A percentile compares a stretch with the other conserved stretches of the same genome.
phyloP scores from a whole-genome alignment of 495 filamentous ascomycete genomes.

The Cryomyces antarcticus region DNA sequence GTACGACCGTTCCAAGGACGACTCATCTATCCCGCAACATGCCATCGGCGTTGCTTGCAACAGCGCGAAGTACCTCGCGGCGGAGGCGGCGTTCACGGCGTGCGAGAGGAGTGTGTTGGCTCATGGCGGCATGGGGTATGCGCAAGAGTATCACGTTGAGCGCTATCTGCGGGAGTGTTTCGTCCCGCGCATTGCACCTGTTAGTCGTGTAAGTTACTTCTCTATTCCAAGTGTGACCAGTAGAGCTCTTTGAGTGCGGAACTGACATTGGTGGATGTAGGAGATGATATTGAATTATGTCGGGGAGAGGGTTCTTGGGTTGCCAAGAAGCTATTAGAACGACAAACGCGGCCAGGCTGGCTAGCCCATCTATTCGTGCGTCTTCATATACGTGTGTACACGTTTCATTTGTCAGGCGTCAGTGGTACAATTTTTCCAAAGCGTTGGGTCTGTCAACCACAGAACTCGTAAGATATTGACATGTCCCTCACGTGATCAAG shows the following conservation, averaged over 20 bases:
- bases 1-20: constrained; percentile 38
- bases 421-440: too few species aligned
- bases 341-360: neutral
- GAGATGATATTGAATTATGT: constrained; percentile 72
- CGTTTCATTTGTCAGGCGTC: too few species aligned
- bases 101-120: constrained; percentile 38
- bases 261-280: constrained; percentile 4
- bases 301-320: constrained; percentile 45
- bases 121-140: constrained; percentile 62
- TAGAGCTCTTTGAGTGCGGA: neutral
- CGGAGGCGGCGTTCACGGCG: constrained; percentile 55
- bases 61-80: constrained; percentile 58
- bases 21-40: constrained; percentile 34
- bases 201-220: constrained; percentile 30
- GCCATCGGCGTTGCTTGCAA: constrained; percentile 55
- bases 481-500: too few species aligned
- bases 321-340: constrained; percentile 34
- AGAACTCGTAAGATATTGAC: too few species aligned
- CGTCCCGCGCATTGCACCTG: constrained; percentile 55
- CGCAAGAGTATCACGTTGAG: constrained; percentile 62
- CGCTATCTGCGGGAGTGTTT: constrained; percentile 54
- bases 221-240: neutral
- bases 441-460: too few species aligned
- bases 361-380: too few species aligned
- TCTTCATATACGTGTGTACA: too few species aligned